Base-by-base conservation (phyloP, 192 early-diverging fungal species). In the Dimargaris verticillata region DNA sequence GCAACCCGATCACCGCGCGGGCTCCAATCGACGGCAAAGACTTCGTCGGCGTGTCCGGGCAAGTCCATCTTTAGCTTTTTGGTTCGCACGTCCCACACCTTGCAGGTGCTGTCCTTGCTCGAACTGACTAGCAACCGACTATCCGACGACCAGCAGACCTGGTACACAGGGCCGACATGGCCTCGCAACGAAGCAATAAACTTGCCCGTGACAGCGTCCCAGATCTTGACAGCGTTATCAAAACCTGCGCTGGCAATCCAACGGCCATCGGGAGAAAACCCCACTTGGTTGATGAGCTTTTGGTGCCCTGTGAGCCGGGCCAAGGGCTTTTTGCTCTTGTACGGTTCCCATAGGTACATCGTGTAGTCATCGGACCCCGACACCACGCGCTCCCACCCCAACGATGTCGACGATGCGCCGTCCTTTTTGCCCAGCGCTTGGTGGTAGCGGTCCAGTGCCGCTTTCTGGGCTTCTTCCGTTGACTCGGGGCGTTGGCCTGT, bases 291-390 rank as follows among this genome's bases (percentile, higher is more conserved):
- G 59, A 98, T 92, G 10, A 89, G 78, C 67, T 96, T 92, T 73
- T 95, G 92, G 70, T 99, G 95, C 24, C 92, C 95, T 2, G 83
- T 88, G 79, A 94, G 76, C 20, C 91, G 76, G 63, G 83, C 78
- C 7, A 88, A 65, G 0, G 89, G 78, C 70, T 97, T 94, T 66
- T 85, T 92, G 66, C 76, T 82, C 42, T 72, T 71, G 9, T 72
- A 68, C 5, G 90, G 89, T 55, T 93, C 89, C 95, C 95, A 99
- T 63, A 97, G 74, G 64, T 89, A 91, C 79, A 99, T 87, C 64
- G 95, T 99, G 63, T 92, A 95, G 74, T 99, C 95, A 70, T 97
- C 93, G 17, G 91, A 94, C 20, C 92, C 90, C 5, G 89, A 92
- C 7, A 92, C 90, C 15, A 99, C 70, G 24, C 89, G 71, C 66